Conservation (phyloP, 257 asterid species). For the Fraxinus quadrangulata region DNA sequence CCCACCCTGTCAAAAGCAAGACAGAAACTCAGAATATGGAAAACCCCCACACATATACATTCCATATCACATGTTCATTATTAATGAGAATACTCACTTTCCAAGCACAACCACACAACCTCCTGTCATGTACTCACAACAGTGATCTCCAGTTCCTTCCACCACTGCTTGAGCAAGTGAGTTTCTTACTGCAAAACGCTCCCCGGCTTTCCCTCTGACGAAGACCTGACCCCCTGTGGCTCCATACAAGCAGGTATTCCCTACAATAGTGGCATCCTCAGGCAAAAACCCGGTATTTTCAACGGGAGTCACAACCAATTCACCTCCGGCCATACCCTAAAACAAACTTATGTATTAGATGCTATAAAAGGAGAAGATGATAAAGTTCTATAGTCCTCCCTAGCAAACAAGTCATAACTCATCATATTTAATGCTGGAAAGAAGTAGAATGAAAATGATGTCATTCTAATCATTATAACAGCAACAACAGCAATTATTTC, state of each 20-base stretch:
- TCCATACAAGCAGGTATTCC: conserved; percentile 95
- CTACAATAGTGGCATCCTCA: conserved; percentile 92
- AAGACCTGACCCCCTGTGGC: conserved; percentile 96
- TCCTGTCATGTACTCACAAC: conserved; percentile 99
- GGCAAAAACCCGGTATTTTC: conserved; percentile 77
- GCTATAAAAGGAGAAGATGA: not conserved
- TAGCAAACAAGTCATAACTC: not conserved
- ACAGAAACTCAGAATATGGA: not conserved
- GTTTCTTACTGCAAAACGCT: conserved; percentile 95
- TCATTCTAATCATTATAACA: not conserved
- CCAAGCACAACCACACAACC: conserved; percentile 95
- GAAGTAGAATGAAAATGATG: not conserved
- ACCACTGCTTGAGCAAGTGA: conserved; percentile 96
- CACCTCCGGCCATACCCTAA: conserved; percentile 99
- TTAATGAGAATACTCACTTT: conserved; percentile 58
- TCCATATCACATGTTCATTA: not conserved
- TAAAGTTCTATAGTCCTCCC: not conserved
- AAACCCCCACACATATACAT: not conserved
- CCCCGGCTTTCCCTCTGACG: conserved; percentile 91
- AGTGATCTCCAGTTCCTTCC: conserved; percentile 97
- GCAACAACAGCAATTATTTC: not conserved
- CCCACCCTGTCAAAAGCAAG: conserved; percentile 69
- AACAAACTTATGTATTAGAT: conserved; percentile 24
- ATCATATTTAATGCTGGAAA: not conserved
- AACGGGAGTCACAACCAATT: conserved; percentile 78